Base-by-base conservation (phyloP, 1,284 basidiomycete genomes). In the Golubevia sp. region DNA sequence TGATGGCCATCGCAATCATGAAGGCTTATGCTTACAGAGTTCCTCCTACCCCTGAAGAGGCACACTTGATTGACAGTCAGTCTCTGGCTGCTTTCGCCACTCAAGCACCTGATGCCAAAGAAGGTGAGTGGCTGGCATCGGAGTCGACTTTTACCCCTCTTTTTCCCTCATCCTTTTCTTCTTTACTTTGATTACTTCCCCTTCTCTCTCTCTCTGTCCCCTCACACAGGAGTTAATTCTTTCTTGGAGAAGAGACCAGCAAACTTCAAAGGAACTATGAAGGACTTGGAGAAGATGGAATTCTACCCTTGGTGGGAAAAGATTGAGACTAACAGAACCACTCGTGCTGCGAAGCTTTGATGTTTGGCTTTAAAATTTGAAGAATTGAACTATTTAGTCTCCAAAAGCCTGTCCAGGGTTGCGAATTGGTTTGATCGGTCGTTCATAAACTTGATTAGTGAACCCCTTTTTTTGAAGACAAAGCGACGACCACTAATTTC, bases 301-400 rank as follows among this genome's bases (percentile, higher is more conserved):
- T 70, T 71, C 38, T 76, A 74, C 66, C 74, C 74, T 34, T 76
- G 74, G 74, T 76, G 74, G 74, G 61, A 55, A 21, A 66, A 76
- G 54, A 56, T 66, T 1, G 72, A 3, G 30, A 34, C 30, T 34
- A 11, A 34, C 11, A 34, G 11, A 34, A 34, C 30, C 5, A 34
- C 11, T 11, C 30, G 30, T 34, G 30, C 5, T 34, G 30, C 30
- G 11, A 34, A 34, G 30, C 30, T 34, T 34, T 34, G n/a, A n/a
- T n/a, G n/a, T n/a, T n/a, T n/a, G n/a, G n/a, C n/a, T n/a, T n/a
- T n/a, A n/a, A n/a, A n/a, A n/a, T n/a, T n/a, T n/a, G n/a, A n/a
- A n/a, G n/a, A n/a, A n/a, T n/a, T n/a, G n/a, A n/a, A n/a, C n/a
- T n/a, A n/a, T n/a, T n/a, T n/a, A n/a, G n/a, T n/a, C n/a, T n/a